Evolutionary conservation across 768 basidiomycete species (phyloP), one percentile per base, ranked within the genome.

Genomic region (Russula vinacea): DNA sequence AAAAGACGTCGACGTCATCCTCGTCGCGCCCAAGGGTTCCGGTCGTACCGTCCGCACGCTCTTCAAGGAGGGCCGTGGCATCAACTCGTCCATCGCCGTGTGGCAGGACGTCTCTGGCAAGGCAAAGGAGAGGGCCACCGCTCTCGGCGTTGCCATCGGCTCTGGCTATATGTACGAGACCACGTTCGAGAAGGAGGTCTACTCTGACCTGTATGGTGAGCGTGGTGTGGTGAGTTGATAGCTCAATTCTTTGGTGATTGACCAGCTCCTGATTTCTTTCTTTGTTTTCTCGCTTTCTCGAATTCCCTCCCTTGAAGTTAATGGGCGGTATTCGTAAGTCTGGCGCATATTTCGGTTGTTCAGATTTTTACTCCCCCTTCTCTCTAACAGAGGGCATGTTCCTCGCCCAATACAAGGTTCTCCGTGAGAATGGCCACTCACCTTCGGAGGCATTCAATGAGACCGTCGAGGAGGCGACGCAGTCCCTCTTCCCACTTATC

Each of bases 371-470:
- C 19, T 13, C 9, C 8, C 14, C 5, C 19, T 13, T 35, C 11
- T 2, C 53, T 54, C 35, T 8, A 10, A 54, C 63, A 91, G 89
- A 99, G 88, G 97, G 97, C 69, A 85, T 99, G 74, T 98, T 99
- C 91, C 83, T 94, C 71, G 97, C 97, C 45, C 97, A 99, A 78
- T 99, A 98, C 85, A 87, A 94, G 83, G 89, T 96, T 64, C 90
- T 97, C 72, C 92, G 94, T 74, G 90, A 89, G 74, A 96, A 96
- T 74, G 94, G 94, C 61, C 97, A 99, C 84, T 80, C 86, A 5
- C 97, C 97, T 59, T 98, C 96, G 49, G 97, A 99, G 76, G 95
- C 95, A 55, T 98, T 99, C 87, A 98, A 99, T 78, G 97, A 99
- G 83, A 98, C 97, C 64, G 97, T 98, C 66, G 97, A 98, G 78